Evolutionary conservation across 441 rosid genomes (phyloP).

Genomic region (Adansonia gregorii): DNA sequence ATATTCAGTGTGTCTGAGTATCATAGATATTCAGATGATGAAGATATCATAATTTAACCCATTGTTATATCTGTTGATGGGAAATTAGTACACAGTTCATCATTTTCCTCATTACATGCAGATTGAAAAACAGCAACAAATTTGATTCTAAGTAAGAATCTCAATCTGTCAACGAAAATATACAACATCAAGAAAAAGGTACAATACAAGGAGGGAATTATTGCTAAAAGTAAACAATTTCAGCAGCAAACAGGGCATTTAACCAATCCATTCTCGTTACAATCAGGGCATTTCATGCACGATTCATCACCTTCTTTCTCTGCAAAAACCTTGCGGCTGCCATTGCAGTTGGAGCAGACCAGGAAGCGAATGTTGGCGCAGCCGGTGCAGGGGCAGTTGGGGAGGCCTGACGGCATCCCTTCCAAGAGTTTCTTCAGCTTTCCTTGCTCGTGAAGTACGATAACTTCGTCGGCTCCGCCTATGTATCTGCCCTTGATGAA

Average conservation of each 20-base stretch:
- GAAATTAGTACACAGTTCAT: not conserved
- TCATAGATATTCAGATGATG: not conserved
- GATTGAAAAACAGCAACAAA: not conserved
- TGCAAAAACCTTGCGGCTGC: constrained; percentile 12
- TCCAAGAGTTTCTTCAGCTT: constrained; percentile 13
- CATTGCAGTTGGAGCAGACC: constrained; percentile 14
- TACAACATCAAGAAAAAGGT: not conserved
- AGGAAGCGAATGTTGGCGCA: not conserved
- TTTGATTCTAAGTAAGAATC: no score
- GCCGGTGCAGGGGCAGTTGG: not conserved
- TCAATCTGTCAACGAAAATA: no score
- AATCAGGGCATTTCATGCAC: constrained; percentile 5
- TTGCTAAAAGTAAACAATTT: not conserved
- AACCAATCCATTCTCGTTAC: constrained; percentile 14
- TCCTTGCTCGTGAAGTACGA: not conserved
- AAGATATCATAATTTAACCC: not conserved
- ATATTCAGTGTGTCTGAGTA: not conserved
- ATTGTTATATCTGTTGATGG: not conserved
- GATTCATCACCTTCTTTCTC: not conserved
- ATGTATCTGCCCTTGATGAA: constrained; percentile 17
- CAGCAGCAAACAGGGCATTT: not conserved
- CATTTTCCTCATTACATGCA: not conserved
- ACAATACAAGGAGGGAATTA: no score
- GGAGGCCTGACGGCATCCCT: constrained; percentile 5
- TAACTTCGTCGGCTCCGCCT: not conserved